These are phyloP conservation scores for Oryza brachyantha DNA, from an alignment of 176 grass and related monocot species.

Conservation along the genomic window DNA sequence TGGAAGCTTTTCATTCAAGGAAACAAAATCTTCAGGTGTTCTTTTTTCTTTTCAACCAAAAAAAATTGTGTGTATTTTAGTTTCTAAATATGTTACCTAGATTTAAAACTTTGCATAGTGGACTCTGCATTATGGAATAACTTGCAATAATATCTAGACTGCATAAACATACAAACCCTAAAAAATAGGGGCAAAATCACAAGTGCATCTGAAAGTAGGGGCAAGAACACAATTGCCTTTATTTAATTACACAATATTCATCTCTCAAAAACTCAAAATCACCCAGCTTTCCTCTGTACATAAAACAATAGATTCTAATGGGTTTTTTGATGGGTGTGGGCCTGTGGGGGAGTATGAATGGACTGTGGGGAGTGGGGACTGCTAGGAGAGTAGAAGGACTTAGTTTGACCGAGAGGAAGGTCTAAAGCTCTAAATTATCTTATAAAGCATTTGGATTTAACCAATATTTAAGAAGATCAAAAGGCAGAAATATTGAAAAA, in stretches of 20 bases:
- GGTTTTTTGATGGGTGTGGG: background rate
- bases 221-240: background rate
- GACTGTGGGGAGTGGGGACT: background rate
- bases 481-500: background rate
- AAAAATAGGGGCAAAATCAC: too few species aligned
- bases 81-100: background rate
- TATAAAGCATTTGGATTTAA: background rate
- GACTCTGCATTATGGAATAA: background rate
- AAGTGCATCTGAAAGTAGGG: too few species aligned
- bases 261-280: background rate
- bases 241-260: background rate
- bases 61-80: background rate
- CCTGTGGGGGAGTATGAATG: background rate
- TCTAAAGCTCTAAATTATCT: conserved; percentile 2
- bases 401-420: background rate
- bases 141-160: background rate
- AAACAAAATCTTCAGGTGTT: background rate
- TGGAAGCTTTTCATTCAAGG: background rate
- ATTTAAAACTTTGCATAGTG: background rate
- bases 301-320: background rate
- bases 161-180: background rate
- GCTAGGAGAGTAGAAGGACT: background rate
- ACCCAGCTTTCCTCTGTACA: background rate
- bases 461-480: background rate
- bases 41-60: background rate